Evolutionary conservation across 768 basidiomycete genomes (phyloP).

Genomic region (Boletus subcaerulescens): DNA sequence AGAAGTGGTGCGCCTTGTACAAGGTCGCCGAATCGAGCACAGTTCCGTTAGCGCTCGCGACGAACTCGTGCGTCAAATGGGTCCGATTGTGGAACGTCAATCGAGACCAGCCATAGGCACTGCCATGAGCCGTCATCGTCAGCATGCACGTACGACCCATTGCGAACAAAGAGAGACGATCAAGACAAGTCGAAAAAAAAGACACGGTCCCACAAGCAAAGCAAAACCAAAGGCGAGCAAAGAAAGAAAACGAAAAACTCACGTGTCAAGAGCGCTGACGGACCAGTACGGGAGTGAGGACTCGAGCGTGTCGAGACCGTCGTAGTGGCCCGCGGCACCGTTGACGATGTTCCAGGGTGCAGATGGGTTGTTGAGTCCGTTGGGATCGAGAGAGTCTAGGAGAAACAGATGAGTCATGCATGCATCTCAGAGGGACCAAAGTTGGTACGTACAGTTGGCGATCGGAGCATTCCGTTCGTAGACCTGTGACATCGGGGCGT

Average conservation of each 20-base stretch:
- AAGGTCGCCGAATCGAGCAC: constrained; percentile 23
- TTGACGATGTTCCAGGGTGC: constrained; percentile 30
- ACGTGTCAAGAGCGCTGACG: constrained; percentile 12
- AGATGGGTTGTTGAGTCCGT: constrained; percentile 22
- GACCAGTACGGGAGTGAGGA: background rate
- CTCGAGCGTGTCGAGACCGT: constrained; percentile 20
- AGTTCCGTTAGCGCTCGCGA: constrained; percentile 29
- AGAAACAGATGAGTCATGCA: background rate
- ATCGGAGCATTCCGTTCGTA: constrained; percentile 29
- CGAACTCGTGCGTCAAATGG: constrained; percentile 29
- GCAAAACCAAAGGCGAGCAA: too few relatives aligned
- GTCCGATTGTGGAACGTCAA: constrained; percentile 30
- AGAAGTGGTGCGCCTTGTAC: constrained; percentile 24
- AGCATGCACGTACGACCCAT: background rate
- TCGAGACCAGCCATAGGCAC: constrained; percentile 28
- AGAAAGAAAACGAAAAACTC: background rate
- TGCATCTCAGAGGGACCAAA: background rate
- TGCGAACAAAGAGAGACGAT: background rate
- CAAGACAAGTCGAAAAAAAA: background rate
- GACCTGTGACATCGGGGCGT: background rate
- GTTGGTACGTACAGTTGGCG: constrained; percentile 19
- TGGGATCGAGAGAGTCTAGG: constrained; percentile 19
- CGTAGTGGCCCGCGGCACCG: constrained; percentile 28
- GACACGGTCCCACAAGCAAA: too few relatives aligned
- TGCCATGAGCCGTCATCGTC: background rate